Conservation (phyloP, 1,139 yeast species). For the Saccharomyces pastorianus region DNA sequence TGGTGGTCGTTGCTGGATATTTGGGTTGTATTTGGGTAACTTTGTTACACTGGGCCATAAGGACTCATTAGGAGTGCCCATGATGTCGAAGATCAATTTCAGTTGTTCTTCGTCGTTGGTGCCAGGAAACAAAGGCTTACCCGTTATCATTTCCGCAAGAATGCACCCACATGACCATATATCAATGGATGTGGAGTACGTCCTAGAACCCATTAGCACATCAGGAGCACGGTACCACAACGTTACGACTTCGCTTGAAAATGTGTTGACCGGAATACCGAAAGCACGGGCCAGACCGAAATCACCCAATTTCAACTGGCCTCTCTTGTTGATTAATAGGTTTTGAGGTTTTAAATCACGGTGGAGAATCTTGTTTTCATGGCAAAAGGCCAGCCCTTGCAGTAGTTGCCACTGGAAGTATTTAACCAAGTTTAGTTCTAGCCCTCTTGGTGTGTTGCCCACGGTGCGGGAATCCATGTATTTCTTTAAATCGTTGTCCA, state of each 20-base stretch:
- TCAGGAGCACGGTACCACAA: slow-evolving; percentile 98
- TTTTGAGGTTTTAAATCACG: slow-evolving; percentile 96
- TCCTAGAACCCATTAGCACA: slow-evolving; percentile 87
- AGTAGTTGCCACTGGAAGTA: slow-evolving; percentile 88
- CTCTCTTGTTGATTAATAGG: slow-evolving; percentile 75
- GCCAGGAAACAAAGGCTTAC: slow-evolving; percentile 96
- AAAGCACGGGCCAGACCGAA: slow-evolving; percentile 96
- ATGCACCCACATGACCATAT: slow-evolving; percentile 76
- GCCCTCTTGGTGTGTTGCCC: slow-evolving; percentile 28
- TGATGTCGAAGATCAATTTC: slow-evolving; percentile 74
- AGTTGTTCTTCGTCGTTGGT: slow-evolving; percentile 92
- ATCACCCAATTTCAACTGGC: slow-evolving; percentile 91
- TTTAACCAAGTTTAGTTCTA: slow-evolving; percentile 68
- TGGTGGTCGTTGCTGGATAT: slow-evolving; percentile 83
- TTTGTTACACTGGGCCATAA: slow-evolving; percentile 93
- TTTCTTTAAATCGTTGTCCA: slow-evolving; percentile 90
- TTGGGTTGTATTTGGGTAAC: slow-evolving; percentile 75
- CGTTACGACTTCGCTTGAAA: slow-evolving; percentile 94
- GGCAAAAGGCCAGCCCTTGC: slow-evolving; percentile 89
- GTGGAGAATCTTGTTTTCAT: slow-evolving; percentile 88
- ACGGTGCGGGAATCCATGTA: slow-evolving; percentile 66
- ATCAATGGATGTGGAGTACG: slow-evolving; percentile 92
- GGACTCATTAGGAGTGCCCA: slow-evolving; percentile 95
- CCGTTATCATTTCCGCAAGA: slow-evolving; percentile 95
- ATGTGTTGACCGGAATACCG: slow-evolving; percentile 96